These are phyloP conservation scores for Kentomonas sorsogonicus DNA, from an alignment of 208 protist species.

Conservation along the genomic window DNA sequence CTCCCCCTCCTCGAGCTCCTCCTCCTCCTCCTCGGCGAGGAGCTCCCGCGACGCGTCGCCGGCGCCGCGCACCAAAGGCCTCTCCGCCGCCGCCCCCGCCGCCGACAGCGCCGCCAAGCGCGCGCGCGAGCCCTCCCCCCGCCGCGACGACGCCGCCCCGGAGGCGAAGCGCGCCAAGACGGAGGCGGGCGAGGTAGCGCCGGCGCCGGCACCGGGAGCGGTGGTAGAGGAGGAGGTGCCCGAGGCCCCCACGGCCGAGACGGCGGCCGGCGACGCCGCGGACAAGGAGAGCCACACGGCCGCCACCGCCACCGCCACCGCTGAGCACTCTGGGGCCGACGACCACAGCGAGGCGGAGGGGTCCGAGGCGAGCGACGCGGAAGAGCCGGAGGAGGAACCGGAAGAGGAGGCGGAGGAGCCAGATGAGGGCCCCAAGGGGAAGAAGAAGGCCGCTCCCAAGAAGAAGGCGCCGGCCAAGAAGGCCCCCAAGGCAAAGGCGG, in stretches of 20 bases:
- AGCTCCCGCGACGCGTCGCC: no score
- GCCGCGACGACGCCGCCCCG: no score
- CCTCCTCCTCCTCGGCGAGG: no score
- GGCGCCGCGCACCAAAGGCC: no score
- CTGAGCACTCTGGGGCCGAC: slow-evolving; percentile 12
- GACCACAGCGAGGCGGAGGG: slow-evolving; percentile 14
- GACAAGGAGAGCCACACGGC: no score
- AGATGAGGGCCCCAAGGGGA: slow-evolving; percentile 19
- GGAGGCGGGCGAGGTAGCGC: slow-evolving; percentile 1
- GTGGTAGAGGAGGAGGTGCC: slow-evolving; percentile 12
- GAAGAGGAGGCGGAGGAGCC: slow-evolving; percentile 15
- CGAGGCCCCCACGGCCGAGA: slow-evolving; percentile 10
- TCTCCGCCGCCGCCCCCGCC: no score
- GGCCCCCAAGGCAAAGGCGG: slow-evolving; percentile 2
- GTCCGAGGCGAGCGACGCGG: slow-evolving; percentile 12
- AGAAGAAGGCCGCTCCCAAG: slow-evolving; percentile 18
- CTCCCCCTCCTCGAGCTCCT: not conserved
- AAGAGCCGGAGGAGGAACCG: slow-evolving; percentile 15
- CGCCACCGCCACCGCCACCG: no score
- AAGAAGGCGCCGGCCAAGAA: slow-evolving; percentile 8
- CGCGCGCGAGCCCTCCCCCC: no score
- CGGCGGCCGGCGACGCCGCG: slow-evolving; percentile 13
- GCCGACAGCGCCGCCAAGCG: no score
- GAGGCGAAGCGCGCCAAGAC: no score
- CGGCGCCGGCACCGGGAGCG: slow-evolving; percentile 1